Conservation (phyloP, 2,329 filamentous ascomycete genomes). For the Colletotrichum tabaci region DNA sequence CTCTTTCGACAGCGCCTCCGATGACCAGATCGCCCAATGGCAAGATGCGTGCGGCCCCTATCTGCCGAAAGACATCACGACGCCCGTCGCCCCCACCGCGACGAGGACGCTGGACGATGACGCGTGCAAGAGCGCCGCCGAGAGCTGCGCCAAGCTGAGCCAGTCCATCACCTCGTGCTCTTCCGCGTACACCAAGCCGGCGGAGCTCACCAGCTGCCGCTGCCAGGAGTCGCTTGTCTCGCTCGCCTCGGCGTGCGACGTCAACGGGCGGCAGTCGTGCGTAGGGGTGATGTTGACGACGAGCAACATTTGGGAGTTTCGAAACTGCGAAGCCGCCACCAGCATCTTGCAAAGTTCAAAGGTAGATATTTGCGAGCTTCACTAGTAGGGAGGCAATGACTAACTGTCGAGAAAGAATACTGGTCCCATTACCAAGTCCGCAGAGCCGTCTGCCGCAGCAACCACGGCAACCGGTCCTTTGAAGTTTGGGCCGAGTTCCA, state of each 20-base stretch:
- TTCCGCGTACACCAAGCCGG: neutral
- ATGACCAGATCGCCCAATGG: slow-evolving; percentile 17
- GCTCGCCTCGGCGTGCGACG: slow-evolving; percentile 14
- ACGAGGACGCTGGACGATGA: slow-evolving; percentile 15
- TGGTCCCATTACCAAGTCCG: neutral
- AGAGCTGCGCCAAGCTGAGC: slow-evolving; percentile 22
- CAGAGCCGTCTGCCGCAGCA: neutral
- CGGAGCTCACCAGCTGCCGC: slow-evolving; percentile 22
- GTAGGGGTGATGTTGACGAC: neutral
- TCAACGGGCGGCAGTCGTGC: neutral
- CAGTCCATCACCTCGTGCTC: slow-evolving; percentile 4
- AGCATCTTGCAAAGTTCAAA: neutral
- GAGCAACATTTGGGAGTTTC: slow-evolving; percentile 15
- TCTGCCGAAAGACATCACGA: neutral
- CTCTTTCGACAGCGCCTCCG: slow-evolving; percentile 11
- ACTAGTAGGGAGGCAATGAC: neutral
- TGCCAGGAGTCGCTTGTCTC: slow-evolving; percentile 13
- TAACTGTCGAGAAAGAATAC: neutral
- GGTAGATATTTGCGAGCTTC: neutral
- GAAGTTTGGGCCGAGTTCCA: neutral
- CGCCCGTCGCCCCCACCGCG: neutral
- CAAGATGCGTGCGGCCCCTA: slow-evolving; percentile 23
- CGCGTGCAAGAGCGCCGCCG: neutral
- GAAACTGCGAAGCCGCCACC: slow-evolving; percentile 4
- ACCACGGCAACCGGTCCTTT: neutral